Evolutionary conservation across 331 rosid species (phyloP), one percentile per base, ranked within the genome.

Genomic region (Prunus yedoensis): DNA sequence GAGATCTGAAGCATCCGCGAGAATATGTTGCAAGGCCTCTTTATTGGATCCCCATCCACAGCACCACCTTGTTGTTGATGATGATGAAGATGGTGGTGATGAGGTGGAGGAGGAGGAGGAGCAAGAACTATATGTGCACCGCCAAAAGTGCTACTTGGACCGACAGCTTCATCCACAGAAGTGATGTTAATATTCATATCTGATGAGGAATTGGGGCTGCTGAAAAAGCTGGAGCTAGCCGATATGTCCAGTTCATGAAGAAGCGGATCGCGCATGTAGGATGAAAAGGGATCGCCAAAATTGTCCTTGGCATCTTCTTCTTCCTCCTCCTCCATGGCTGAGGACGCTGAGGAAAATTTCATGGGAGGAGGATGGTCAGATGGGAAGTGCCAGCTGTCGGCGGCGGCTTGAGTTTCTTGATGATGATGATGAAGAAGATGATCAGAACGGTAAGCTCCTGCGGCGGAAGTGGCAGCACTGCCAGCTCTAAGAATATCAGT

Each of bases 1-100:
- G 96, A 91, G 93, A 94, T 94, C 96, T 94, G 97, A 84, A 91
- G 93, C 91, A 92, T 89, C 62, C 87, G 79, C 11, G 99, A 91
- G 82, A 94, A 92, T 71, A 88, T 83, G 84, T 84, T 86, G 78
- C 76, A 76, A 74, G 90, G 85, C 56, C 78, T 56, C 71, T 80
- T 84, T 61, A 77, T 13, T 46, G 52, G 56, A 46, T 80, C 75
- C n/a, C 63, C 79, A n/a, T 53, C 76, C 52, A 50, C 66, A 65
- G 21, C 18, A 52, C n/a, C 41, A 62, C 58, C 49, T 18, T 59
- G 83, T 18, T 59, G 83, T 21, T 43, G 74, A 8, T 56, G 80
- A 41, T 73, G 32, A 66, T 74, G 79, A 41, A 68, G 8, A 30
- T 49, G 21, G 52, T 77, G n/a, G 13, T 38, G 43, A 38, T 38